Evolutionary conservation across 805 yeast species (phyloP).

Genomic region (Candida takata): DNA sequence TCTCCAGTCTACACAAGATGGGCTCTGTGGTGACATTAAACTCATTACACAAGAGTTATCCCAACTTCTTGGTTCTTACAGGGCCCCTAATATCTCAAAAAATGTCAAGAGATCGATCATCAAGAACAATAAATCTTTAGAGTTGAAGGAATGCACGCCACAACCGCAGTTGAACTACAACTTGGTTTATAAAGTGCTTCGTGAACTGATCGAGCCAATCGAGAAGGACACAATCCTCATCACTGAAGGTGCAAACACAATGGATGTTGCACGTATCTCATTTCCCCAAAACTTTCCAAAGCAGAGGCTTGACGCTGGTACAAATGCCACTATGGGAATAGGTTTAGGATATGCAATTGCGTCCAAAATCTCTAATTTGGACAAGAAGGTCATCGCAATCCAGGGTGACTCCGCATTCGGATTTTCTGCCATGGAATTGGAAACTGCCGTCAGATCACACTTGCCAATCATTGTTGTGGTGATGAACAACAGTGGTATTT

Average conservation of each 20-base stretch:
- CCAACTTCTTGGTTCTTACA: slow-evolving; percentile 22
- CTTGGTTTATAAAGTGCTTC: slow-evolving; percentile 43
- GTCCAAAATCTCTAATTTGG: slow-evolving; percentile 41
- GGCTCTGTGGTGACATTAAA: slow-evolving; percentile 51
- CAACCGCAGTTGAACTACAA: slow-evolving; percentile 36
- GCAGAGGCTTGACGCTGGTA: slow-evolving; percentile 62
- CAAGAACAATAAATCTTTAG: slow-evolving; percentile 28
- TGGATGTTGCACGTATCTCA: slow-evolving; percentile 62
- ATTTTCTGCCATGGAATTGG: slow-evolving; percentile 66
- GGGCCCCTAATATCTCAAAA: slow-evolving; percentile 26
- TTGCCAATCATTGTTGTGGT: slow-evolving; percentile 51
- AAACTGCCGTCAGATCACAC: slow-evolving; percentile 51
- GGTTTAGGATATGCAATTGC: slow-evolving; percentile 68
- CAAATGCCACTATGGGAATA: slow-evolving; percentile 74
- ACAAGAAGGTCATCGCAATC: slow-evolving; percentile 44
- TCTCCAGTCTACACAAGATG: slow-evolving; percentile 27
- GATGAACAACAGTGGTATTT: slow-evolving; percentile 72
- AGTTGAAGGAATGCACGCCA: slow-evolving; percentile 26
- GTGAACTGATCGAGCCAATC: slow-evolving; percentile 30
- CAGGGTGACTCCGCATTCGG: slow-evolving; percentile 80
- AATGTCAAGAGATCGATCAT: slow-evolving; percentile 24
- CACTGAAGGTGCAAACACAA: slow-evolving; percentile 72
- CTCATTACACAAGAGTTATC: slow-evolving; percentile 33
- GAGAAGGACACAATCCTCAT: slow-evolving; percentile 36
- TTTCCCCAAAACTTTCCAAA: slow-evolving; percentile 48